Evolutionary conservation across 768 basidiomycete species (phyloP).

Genomic region (Amanita brunnescens): DNA sequence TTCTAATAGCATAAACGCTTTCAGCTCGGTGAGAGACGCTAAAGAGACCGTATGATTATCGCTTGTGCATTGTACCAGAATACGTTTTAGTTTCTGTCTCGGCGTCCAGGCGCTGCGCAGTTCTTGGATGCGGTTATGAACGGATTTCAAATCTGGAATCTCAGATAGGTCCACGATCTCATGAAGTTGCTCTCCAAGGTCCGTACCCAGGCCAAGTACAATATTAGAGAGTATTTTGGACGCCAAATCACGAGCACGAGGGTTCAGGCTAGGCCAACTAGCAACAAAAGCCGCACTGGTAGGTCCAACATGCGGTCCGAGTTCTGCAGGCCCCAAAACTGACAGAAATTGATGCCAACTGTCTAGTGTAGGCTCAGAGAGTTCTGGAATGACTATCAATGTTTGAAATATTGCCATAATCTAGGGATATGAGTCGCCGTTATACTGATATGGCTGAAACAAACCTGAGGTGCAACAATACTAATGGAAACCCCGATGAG

Average conservation of each 20-base stretch:
- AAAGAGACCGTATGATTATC: constrained; percentile 75
- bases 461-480: constrained; percentile 81
- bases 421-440: constrained; percentile 29
- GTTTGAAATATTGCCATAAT: constrained; percentile 96
- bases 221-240: constrained; percentile 58
- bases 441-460: constrained; percentile 12
- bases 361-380: constrained; percentile 70
- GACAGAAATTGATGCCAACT: constrained; percentile 76
- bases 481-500: constrained; percentile 64
- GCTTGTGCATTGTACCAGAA: constrained; percentile 66
- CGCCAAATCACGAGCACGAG: constrained; percentile 43
- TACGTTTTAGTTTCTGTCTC: constrained; percentile 45
- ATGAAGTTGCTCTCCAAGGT: constrained; percentile 48
- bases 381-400: constrained; percentile 63
- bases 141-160: constrained; percentile 53
- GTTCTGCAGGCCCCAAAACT: constrained; percentile 55
- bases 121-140: constrained; percentile 31
- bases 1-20: constrained; percentile 45
- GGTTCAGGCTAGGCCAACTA: constrained; percentile 61
- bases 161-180: constrained; percentile 74
- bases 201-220: constrained; percentile 50
- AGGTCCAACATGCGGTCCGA: constrained; percentile 78
- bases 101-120: constrained; percentile 45
- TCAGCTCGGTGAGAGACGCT: constrained; percentile 71
- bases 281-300: constrained; percentile 81